phyloP scores from a whole-genome alignment of 805 yeast genomes.

The Spathaspora arborariae region DNA sequence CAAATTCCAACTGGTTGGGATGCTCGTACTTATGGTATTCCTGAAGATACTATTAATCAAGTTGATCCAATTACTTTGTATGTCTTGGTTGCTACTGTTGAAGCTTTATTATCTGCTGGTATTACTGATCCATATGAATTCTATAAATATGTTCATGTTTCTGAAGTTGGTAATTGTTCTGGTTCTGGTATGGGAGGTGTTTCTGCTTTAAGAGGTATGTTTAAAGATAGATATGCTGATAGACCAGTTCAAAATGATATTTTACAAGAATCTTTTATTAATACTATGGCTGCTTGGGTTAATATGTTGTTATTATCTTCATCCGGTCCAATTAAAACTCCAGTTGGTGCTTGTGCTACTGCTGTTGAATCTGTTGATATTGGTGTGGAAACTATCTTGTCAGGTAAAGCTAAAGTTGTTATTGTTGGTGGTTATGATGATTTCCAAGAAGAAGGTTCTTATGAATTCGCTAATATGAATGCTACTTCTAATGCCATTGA shows the following conservation, averaged over 20 bases:
- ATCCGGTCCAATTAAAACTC: constrained; percentile 98
- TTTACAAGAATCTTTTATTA: constrained; percentile 96
- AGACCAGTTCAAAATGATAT: constrained; percentile 95
- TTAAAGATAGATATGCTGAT: constrained; percentile 89
- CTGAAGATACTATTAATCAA: constrained; percentile 88
- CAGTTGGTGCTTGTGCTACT: constrained; percentile 99
- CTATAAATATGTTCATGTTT: constrained; percentile 96
- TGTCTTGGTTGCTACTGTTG: constrained; percentile 90
- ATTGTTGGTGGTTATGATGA: constrained; percentile 99
- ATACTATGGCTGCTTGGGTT: constrained; percentile 99
- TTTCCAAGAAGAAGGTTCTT: constrained; percentile 98
- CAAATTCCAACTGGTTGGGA: constrained; percentile 99
- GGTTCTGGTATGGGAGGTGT: constrained; percentile 99
- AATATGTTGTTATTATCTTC: constrained; percentile 95
- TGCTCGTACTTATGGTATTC: constrained; percentile 90
- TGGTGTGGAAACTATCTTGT: constrained; percentile 89
- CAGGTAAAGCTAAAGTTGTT: constrained; percentile 94
- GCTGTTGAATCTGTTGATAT: constrained; percentile 95
- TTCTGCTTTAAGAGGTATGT: constrained; percentile 94
- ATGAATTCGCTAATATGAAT: constrained; percentile 97
- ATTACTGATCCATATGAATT: constrained; percentile 97
- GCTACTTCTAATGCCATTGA: constrained; percentile 90
- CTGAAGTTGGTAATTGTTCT: constrained; percentile 98
- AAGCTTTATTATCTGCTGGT: constrained; percentile 92
- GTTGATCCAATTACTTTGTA: constrained; percentile 95